A percentile compares a stretch with the other conserved stretches of the same genome.
Conservation (phyloP, 2,329 filamentous ascomycete species). For the Fusarium sp. region DNA sequence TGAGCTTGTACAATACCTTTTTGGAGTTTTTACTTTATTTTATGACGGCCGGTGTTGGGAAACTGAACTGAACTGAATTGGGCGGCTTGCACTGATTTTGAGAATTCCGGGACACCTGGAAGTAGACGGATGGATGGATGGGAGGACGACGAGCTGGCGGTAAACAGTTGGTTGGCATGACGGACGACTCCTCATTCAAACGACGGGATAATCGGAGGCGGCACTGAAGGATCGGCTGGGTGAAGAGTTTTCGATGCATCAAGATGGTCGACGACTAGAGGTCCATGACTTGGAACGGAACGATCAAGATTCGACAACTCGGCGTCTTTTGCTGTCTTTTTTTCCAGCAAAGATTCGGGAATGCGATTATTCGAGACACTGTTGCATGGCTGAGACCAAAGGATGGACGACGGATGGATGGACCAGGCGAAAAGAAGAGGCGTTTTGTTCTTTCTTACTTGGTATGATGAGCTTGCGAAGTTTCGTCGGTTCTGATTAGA, state of each 20-base stretch:
- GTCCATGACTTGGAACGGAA: constrained; percentile 21
- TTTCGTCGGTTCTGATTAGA: constrained; percentile 19
- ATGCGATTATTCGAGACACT: constrained; percentile 26
- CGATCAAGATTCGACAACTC: constrained; percentile 14
- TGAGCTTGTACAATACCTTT: constrained; percentile 45
- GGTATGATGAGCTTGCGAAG: constrained; percentile 14
- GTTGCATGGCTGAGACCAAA: constrained; percentile 27
- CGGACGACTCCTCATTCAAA: background rate
- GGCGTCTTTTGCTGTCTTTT: constrained; percentile 11
- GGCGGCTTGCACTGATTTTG: constrained; percentile 39
- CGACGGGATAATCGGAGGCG: constrained; percentile 20
- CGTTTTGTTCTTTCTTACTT: constrained; percentile 14
- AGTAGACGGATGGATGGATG: constrained; percentile 29
- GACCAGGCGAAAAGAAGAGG: constrained; percentile 30
- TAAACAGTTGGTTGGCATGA: background rate
- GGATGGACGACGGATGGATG: constrained; percentile 1
- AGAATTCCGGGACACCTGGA: constrained; percentile 32
- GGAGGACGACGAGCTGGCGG: constrained; percentile 5
- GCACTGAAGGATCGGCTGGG: constrained; percentile 12
- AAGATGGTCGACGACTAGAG: constrained; percentile 34
- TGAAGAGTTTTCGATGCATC: constrained; percentile 24
- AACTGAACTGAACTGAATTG: constrained; percentile 42
- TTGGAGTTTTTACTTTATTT: constrained; percentile 32
- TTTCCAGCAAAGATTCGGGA: constrained; percentile 9
- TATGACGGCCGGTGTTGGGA: constrained; percentile 43